These are phyloP conservation scores for Stropharia rugosoannulata DNA, from an alignment of 768 basidiomycete species.

Conservation along the genomic window DNA sequence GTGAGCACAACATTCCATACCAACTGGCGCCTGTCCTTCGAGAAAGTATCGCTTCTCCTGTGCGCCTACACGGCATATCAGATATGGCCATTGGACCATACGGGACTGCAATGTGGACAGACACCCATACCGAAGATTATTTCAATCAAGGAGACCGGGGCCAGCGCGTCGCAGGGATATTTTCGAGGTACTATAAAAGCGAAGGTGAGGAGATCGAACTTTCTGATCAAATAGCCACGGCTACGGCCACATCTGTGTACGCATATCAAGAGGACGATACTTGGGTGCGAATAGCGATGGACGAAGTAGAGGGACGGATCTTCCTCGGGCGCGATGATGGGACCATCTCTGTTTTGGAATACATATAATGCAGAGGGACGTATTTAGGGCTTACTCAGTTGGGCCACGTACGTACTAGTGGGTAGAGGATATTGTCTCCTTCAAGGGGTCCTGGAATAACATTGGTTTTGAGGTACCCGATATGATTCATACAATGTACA, in stretches of 20 bases:
- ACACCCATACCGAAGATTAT: conserved; percentile 57
- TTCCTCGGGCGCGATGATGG: conserved; percentile 46
- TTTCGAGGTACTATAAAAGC: conserved; percentile 9
- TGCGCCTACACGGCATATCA: conserved; percentile 55
- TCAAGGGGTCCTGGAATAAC: no score
- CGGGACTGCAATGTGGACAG: conserved; percentile 68
- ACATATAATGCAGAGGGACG: conserved; percentile 26
- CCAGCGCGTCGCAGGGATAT: conserved; percentile 58
- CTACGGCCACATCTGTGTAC: conserved; percentile 42
- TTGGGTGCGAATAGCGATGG: conserved; percentile 48
- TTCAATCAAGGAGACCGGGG: conserved; percentile 44
- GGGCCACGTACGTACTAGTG: no score
- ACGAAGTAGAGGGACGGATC: conserved; percentile 48
- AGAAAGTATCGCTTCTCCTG: conserved; percentile 50
- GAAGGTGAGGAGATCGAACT: conserved; percentile 20
- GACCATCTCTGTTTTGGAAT: conserved; percentile 50
- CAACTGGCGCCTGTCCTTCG: conserved; percentile 30
- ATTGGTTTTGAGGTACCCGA: background rate
- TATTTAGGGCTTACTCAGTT: background rate
- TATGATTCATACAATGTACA: conserved; percentile 1
- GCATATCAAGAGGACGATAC: conserved; percentile 41
- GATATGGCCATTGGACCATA: conserved; percentile 54
- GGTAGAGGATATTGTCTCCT: no score
- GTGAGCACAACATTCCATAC: conserved; percentile 44
- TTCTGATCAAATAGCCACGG: conserved; percentile 26